Conservation (phyloP, 345 rosid genomes). For the Syzygium grande region DNA sequence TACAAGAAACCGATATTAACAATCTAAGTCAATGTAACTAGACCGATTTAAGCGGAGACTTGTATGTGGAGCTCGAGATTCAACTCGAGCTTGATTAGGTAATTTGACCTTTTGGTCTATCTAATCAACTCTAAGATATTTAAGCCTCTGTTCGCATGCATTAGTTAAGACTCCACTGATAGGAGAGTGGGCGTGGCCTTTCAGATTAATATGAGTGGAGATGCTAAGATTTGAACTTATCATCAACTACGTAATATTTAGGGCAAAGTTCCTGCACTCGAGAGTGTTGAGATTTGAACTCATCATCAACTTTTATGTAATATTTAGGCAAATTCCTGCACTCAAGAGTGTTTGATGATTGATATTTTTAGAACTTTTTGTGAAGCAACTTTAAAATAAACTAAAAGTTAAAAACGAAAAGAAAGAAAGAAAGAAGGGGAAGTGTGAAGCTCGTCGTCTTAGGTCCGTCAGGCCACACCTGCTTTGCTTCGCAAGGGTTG, state of each 20-base stretch:
- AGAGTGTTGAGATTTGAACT: neutral
- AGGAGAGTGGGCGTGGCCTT: fast-evolving
- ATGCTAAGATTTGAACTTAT: fast-evolving
- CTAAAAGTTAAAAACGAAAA: neutral
- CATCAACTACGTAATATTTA: neutral
- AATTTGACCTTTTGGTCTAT: neutral
- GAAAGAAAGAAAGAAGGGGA: neutral
- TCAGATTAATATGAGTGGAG: neutral
- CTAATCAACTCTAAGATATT: neutral
- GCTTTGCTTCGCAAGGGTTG: neutral
- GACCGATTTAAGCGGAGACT: no score
- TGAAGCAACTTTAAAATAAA: neutral
- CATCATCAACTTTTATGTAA: neutral
- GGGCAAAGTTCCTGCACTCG: no score
- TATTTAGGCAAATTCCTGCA: no score
- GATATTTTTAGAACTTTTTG: neutral
- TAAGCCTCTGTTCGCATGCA: fast-evolving
- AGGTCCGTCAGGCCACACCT: neutral
- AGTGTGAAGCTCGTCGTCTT: neutral
- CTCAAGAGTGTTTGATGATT: neutral
- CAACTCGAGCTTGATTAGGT: neutral
- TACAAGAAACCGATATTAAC: neutral
- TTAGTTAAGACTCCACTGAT: fast-evolving
- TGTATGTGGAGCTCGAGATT: neutral
- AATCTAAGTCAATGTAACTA: no score